These are phyloP conservation scores for Mycena alexandri DNA, from an alignment of 768 basidiomycete genomes.

Conservation along the genomic window DNA sequence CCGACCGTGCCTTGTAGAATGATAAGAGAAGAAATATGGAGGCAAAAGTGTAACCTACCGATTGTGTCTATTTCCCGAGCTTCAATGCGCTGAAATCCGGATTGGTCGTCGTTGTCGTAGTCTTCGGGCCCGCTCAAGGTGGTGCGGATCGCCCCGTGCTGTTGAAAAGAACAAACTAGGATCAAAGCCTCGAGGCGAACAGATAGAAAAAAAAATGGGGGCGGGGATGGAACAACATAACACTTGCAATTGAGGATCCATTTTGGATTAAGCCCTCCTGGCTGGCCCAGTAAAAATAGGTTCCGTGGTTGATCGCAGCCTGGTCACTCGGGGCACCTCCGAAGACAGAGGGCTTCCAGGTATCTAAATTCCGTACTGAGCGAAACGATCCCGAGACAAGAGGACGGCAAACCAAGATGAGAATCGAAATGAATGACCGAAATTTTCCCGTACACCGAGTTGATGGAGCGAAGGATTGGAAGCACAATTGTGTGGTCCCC, in stretches of 20 bases:
- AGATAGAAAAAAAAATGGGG: constrained; percentile 33
- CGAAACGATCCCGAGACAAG: constrained; percentile 36
- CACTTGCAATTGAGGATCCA: constrained; percentile 87
- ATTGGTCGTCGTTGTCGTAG: constrained; percentile 80
- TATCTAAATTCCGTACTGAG: constrained; percentile 55
- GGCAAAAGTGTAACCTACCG: constrained; percentile 54
- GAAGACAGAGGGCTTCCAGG: constrained; percentile 82
- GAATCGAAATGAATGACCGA: constrained; percentile 91
- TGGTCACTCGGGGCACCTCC: constrained; percentile 80
- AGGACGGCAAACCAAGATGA: constrained; percentile 62
- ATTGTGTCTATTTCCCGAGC: constrained; percentile 88
- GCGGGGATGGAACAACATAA: constrained; percentile 48
- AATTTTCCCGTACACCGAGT: constrained; percentile 83
- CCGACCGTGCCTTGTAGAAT: constrained; percentile 68
- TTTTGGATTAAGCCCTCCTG: constrained; percentile 85
- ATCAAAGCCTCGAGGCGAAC: constrained; percentile 65
- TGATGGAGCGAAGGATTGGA: constrained; percentile 73
- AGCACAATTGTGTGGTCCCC: constrained; percentile 89
- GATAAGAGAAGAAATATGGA: not conserved
- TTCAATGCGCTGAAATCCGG: constrained; percentile 87
- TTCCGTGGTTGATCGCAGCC: constrained; percentile 87
- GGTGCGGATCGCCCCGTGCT: constrained; percentile 91
- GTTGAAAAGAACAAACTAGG: constrained; percentile 72
- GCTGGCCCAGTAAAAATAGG: constrained; percentile 92
- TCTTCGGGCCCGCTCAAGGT: constrained; percentile 84